phyloP scores from a whole-genome alignment of 441 rosid genomes.

The Gossypium trilobum region DNA sequence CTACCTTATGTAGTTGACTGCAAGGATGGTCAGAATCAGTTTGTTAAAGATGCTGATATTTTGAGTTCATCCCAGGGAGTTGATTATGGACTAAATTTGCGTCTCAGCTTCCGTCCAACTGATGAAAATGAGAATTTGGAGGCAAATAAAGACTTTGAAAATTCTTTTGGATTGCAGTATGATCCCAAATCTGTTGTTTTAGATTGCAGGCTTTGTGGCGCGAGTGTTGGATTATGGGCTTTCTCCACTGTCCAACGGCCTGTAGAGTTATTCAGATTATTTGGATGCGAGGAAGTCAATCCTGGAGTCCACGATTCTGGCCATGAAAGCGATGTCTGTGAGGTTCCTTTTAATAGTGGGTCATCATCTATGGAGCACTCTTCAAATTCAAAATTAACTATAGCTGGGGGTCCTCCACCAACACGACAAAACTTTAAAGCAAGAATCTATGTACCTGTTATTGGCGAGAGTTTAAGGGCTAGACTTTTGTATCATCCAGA shows the following conservation, averaged over 20 bases:
- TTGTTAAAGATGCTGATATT: slow-evolving; percentile 27
- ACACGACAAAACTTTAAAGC: slow-evolving; percentile 81
- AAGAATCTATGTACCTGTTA: slow-evolving; percentile 62
- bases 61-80: slow-evolving; percentile 31
- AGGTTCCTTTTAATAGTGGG: slow-evolving; percentile 20
- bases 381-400: slow-evolving; percentile 48
- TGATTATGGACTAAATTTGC: slow-evolving; percentile 32
- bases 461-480: slow-evolving; percentile 71
- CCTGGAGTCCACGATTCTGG: slow-evolving; percentile 24
- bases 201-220: slow-evolving; percentile 90
- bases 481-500: slow-evolving; percentile 50
- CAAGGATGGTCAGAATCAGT: slow-evolving; percentile 35
- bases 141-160: slow-evolving; percentile 26
- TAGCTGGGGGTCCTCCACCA: slow-evolving; percentile 97
- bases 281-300: slow-evolving; percentile 48
- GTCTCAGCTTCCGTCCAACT: slow-evolving; percentile 23
- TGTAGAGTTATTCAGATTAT: slow-evolving; percentile 61
- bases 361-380: slow-evolving; percentile 21
- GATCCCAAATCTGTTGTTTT: slow-evolving; percentile 75
- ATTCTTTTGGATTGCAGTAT: slow-evolving; percentile 26
- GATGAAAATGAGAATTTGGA: slow-evolving; percentile 22
- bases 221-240: slow-evolving; percentile 86
- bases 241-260: slow-evolving; percentile 56
- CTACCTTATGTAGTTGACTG: slow-evolving; percentile 72
- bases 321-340: slow-evolving; percentile 19